Evolutionary conservation across 257 asterid genomes (phyloP).

Genomic region (Orobanche coerulescens): DNA sequence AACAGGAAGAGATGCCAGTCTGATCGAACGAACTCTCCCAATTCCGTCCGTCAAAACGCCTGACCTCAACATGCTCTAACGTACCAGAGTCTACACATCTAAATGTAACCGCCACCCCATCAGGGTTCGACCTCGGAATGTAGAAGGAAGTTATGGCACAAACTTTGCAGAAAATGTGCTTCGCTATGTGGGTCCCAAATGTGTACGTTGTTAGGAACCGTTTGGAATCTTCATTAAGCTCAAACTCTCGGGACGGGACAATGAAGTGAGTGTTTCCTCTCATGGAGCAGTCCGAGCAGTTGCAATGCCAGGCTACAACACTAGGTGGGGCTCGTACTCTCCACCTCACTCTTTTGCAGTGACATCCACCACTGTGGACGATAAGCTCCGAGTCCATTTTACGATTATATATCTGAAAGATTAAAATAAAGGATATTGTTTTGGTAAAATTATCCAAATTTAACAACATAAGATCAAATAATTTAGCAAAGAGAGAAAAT

Average conservation of each 20-base stretch:
- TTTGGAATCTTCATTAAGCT: constrained; percentile 56
- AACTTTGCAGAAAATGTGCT: constrained; percentile 73
- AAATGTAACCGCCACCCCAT: constrained; percentile 52
- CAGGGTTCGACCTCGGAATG: constrained; percentile 76
- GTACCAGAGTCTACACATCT: constrained; percentile 70
- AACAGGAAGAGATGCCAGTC: constrained; percentile 42
- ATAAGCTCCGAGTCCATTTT: constrained; percentile 38
- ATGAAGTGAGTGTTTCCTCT: constrained; percentile 70
- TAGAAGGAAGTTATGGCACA: constrained; percentile 91
- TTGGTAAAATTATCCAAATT: background rate
- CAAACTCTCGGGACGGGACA: constrained; percentile 60
- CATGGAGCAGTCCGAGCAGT: constrained; percentile 78
- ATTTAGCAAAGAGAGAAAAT: no score
- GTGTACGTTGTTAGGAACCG: constrained; percentile 67
- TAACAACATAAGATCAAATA: no score
- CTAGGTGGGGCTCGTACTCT: constrained; percentile 49
- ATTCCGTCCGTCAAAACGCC: constrained; percentile 49
- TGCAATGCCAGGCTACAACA: constrained; percentile 67
- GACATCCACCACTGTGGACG: constrained; percentile 81
- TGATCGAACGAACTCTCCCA: constrained; percentile 54
- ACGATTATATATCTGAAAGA: constrained; percentile 3
- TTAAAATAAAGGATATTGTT: background rate
- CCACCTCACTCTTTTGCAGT: constrained; percentile 73
- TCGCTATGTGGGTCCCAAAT: constrained; percentile 73
- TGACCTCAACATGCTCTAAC: constrained; percentile 55